Conservation (phyloP, 192 early-diverging fungal genomes). For the Rhizophagus sp. region DNA sequence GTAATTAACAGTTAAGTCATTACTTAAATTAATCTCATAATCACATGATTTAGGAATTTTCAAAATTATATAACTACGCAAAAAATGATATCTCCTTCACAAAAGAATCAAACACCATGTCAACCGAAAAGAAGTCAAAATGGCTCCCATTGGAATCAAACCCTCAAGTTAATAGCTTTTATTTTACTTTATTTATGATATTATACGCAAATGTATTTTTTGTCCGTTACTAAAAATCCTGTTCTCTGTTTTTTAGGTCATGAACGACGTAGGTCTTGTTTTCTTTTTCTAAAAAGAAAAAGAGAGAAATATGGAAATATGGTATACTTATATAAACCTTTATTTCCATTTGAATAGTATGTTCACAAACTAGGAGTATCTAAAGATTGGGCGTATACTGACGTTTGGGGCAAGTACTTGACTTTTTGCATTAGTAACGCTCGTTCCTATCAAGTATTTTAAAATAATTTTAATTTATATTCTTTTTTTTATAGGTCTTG, state of each 20-base stretch:
- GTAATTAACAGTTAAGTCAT: too few relatives aligned
- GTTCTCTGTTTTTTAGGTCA: conserved; percentile 11
- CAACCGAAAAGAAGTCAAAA: conserved; percentile 31
- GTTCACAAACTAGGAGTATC: conserved; percentile 71
- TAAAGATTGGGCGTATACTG: conserved; percentile 64
- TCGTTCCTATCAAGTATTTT: too few relatives aligned
- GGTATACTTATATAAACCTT: not conserved
- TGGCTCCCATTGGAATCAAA: conserved; percentile 93
- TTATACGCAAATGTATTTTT: conserved; percentile 1
- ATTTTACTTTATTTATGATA: not conserved
- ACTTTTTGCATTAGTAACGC: not conserved
- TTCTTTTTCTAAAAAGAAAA: not conserved
- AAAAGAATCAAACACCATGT: not conserved
- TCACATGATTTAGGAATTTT: too few relatives aligned
- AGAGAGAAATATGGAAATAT: not conserved
- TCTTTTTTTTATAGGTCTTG: conserved; percentile 58
- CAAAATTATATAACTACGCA: too few relatives aligned
- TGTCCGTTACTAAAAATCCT: not conserved
- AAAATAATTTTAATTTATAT: not conserved
- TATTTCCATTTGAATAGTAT: conserved; percentile 47
- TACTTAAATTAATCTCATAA: too few relatives aligned
- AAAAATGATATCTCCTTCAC: too few relatives aligned
- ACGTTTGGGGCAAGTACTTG: conserved; percentile 69
- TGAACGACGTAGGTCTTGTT: conserved; percentile 55
- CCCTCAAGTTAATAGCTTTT: conserved; percentile 62